Percentiles rank a stretch among this genome's conserved stretches.
Evolutionary conservation across 768 basidiomycete genomes (phyloP).

Genomic region (Mycena alexandri): DNA sequence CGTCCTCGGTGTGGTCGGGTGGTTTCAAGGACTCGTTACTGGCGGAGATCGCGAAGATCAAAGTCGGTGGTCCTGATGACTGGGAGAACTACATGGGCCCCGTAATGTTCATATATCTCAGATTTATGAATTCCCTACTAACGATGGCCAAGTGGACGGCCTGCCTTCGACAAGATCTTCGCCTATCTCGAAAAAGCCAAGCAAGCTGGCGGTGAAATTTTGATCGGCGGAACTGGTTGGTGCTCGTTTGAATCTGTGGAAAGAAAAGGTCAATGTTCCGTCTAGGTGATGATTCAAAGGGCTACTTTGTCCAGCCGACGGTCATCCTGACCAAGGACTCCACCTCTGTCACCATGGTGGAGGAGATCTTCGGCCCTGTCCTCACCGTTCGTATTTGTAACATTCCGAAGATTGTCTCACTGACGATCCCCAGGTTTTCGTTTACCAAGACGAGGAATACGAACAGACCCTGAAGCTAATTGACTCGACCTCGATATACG

Average conservation of each 20-base stretch:
- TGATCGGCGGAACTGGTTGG: slow-evolving; percentile 86
- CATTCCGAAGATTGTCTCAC: not conserved
- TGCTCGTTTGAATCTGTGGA: slow-evolving; percentile 14
- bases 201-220: slow-evolving; percentile 88
- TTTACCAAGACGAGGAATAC: slow-evolving; percentile 89
- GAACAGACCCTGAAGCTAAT: slow-evolving; percentile 90
- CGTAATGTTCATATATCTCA: slow-evolving; percentile 77
- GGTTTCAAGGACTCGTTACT: slow-evolving; percentile 90
- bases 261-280: not conserved
- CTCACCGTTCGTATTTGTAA: slow-evolving; percentile 71
- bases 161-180: slow-evolving; percentile 91
- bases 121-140: not conserved
- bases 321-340: slow-evolving; percentile 95
- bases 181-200: slow-evolving; percentile 90
- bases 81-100: slow-evolving; percentile 94
- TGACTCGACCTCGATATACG: slow-evolving; percentile 89
- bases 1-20: slow-evolving; percentile 84
- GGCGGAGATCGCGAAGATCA: slow-evolving; percentile 84
- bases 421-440: slow-evolving; percentile 69
- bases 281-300: slow-evolving; percentile 87
- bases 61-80: slow-evolving; percentile 81
- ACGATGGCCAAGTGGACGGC: slow-evolving; percentile 67
- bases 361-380: slow-evolving; percentile 98
- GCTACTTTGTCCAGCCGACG: slow-evolving; percentile 95
- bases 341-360: slow-evolving; percentile 86